Base-by-base conservation (phyloP, 768 basidiomycete genomes). In the Lyophyllum atratum region DNA sequence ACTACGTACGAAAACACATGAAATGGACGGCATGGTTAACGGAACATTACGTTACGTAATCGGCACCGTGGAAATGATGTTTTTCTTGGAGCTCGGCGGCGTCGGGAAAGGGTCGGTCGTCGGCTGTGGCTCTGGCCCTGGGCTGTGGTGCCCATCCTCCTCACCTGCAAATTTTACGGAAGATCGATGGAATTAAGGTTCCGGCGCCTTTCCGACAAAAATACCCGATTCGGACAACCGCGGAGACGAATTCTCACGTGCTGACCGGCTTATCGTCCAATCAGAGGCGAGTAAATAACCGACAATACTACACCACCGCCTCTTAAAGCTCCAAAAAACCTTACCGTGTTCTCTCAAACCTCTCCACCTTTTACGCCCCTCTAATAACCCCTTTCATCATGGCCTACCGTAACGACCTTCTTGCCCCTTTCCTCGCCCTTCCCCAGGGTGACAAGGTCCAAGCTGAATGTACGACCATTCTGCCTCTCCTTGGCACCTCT, bases 371-470 rank as follows among this genome's bases (percentile, higher is more conserved):
- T 52, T 29, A 49, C 46, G 34, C 40, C 48, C 49, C 44, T 43
- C 54, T 55, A 33, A 33, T 29, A 58, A 28, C 49, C 54, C 54
- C 55, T 56, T 19, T 19, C n/a, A 69, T 68, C 63, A 66, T 77
- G 67, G 65, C 77, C 56, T 65, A 91, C 77, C 83, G 72, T 71
- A 90, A 89, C 76, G 92, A 93, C 65, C 87, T 98, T 63, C 89
- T 97, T 69, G 85, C 89, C 26, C 93, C 90, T 70, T 98, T 81
- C 80, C 90, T 97, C 67, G 83, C 86, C 59, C 87, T 99, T 58
- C 80, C 85, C 64, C 96, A 98, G 75, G 94, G 94, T 51, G 87
- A 86, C 24, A 95, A 94, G 74, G 70, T 98, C 73, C 94, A 97
- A 81, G 96, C 96, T 43, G 96, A 98, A 75, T 93, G 91, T 92